Base-by-base conservation (phyloP, 2,329 filamentous ascomycete species). In the Herpotrichia juniperi region DNA sequence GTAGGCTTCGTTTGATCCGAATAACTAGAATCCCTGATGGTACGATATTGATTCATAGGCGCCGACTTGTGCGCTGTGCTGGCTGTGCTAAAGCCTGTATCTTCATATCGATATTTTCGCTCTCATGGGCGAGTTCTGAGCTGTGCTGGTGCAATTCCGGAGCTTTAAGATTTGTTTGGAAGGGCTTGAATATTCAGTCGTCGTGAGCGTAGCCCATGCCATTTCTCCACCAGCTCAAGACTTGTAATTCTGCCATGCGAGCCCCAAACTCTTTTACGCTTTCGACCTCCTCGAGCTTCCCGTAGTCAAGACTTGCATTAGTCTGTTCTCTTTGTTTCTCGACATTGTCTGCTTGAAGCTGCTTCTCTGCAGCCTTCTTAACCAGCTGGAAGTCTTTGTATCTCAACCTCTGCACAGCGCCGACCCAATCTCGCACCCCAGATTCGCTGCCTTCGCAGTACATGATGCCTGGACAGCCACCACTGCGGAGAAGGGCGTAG, bases 401-500 rank as follows among this genome's bases (percentile, higher is more conserved):
- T 6, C 86, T 79, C 35, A 91, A 72, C 22, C 79, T 69, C 30
- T 88, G 83, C 2, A 91, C 87, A 1, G 77, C 76, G 10, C 76
- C 77, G 4, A 91, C 85, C 88, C 88, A 91, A 12, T 78, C 76
- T 51, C 77, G 78, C 3, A 91, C 82, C 1, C 78, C 77, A 1
- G 65, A 62, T 59, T 83, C 79, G n/a, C 80, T 75, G 1, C 85
- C 83, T 66, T 90, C 87, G 44, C 87, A 88, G 66, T 91, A 90
- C 89, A 93, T 92, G 59, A 93, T 86, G 1, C 89, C 89, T 0
- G 89, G 89, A 21, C 82, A 82, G 1, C 86, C 84, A 10, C 89
- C 88, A 56, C 82, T 86, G 22, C 88, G 83, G 1, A 91, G 76
- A 3, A 92, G 75, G 1, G 88, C 83, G 58, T 83, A 87, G 45